phyloP scores from a whole-genome alignment of 2,329 filamentous ascomycete genomes.

The Endoconidiophora polonica region DNA sequence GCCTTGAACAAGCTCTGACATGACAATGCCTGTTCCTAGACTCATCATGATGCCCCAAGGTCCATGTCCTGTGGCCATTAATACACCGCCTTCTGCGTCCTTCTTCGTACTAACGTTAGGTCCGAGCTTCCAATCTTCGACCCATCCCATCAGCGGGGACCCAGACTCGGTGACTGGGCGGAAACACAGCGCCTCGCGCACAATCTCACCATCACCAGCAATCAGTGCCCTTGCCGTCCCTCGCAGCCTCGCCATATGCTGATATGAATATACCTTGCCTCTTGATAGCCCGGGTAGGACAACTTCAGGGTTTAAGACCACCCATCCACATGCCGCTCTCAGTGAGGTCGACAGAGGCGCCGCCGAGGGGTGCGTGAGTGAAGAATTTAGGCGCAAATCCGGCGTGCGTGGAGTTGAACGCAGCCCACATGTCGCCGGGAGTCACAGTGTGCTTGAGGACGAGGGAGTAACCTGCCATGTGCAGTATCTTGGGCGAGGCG shows the following conservation, averaged over 20 bases:
- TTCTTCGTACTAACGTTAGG: neutral
- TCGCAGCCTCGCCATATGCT: neutral
- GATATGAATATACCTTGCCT: neutral
- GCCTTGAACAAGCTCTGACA: conserved; percentile 1
- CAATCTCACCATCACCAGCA: conserved; percentile 6
- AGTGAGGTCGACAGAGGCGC: neutral
- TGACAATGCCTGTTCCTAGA: neutral
- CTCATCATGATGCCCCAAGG: conserved; percentile 49
- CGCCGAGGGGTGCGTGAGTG: conserved; percentile 34
- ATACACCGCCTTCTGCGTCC: conserved; percentile 43
- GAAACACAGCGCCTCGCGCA: conserved; percentile 55
- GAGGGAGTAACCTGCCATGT: conserved; percentile 56
- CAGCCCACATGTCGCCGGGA: conserved; percentile 36
- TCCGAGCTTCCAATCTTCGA: conserved; percentile 28
- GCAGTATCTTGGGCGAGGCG: conserved; percentile 29
- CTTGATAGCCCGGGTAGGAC: conserved; percentile 25
- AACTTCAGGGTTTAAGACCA: conserved; percentile 48
- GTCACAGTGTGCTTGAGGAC: conserved; percentile 36
- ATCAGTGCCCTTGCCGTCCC: neutral
- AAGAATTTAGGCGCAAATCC: conserved; percentile 58
- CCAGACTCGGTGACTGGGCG: conserved; percentile 50
- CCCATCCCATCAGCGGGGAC: conserved; percentile 42
- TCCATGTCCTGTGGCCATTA: conserved; percentile 54
- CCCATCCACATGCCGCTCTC: conserved; percentile 53
- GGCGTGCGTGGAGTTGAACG: conserved; percentile 40